Conservation (phyloP, 2,329 filamentous ascomycete genomes). For the Claviceps fusiformis region DNA sequence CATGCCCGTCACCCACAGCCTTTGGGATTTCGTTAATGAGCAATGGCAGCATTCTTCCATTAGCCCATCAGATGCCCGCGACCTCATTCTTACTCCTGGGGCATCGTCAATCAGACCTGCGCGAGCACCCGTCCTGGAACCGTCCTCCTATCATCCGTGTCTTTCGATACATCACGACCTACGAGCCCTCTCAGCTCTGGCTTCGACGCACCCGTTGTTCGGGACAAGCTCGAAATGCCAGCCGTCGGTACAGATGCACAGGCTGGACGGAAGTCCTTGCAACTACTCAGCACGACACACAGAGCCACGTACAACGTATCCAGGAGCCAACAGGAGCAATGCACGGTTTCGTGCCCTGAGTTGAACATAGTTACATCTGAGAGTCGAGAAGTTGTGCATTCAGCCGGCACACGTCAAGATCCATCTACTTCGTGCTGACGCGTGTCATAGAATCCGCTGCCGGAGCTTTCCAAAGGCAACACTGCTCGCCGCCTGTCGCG, state of each 20-base stretch:
- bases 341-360: slow-evolving; percentile 6
- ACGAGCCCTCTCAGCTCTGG: background rate
- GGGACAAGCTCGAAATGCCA: background rate
- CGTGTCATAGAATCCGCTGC: background rate
- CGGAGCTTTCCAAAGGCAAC: background rate
- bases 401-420: background rate
- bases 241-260: background rate
- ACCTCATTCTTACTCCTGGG: background rate
- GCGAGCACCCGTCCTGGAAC: background rate
- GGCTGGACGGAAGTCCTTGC: background rate
- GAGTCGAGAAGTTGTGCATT: background rate
- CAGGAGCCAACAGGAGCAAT: background rate
- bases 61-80: background rate
- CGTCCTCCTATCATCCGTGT: background rate
- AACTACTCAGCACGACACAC: background rate
- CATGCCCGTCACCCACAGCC: background rate
- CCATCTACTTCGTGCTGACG: background rate
- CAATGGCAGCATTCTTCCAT: background rate
- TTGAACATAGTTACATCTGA: slow-evolving; percentile 1
- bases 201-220: background rate
- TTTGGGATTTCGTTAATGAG: background rate
- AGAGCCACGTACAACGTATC: background rate
- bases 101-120: background rate
- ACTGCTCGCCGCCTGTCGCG: slow-evolving; percentile 1
- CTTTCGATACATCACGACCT: background rate